A percentile compares a stretch with the other conserved stretches of the same genome.
These are phyloP conservation scores for Trypanosomatidae sp. DNA, from an alignment of 208 protist species.

Conservation along the genomic window DNA sequence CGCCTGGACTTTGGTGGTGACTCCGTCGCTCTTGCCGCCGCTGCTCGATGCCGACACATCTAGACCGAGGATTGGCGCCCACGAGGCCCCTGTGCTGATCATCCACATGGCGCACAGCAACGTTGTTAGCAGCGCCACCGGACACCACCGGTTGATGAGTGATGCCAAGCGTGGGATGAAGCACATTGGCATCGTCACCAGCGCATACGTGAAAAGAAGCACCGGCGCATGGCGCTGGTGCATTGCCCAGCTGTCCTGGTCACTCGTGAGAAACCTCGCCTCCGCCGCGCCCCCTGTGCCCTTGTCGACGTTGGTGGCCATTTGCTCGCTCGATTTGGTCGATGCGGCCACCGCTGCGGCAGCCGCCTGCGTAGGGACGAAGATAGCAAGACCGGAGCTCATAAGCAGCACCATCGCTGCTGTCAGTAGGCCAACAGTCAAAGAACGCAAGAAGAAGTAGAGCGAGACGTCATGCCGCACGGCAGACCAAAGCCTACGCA, in stretches of 20 bases:
- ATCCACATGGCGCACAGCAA: conserved; percentile 26
- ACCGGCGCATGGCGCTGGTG: conserved; percentile 24
- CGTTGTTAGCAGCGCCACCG: conserved; percentile 24
- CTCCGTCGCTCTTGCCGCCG: conserved; percentile 1
- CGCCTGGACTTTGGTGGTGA: neutral
- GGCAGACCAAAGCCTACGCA: conserved; percentile 17
- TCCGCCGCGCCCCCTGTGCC: conserved; percentile 2
- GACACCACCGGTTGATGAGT: conserved; percentile 25
- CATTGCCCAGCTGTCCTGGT: conserved; percentile 15
- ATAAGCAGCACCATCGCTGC: conserved; percentile 23
- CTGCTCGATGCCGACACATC: neutral
- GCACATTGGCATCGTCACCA: conserved; percentile 26
- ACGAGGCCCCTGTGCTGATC: conserved; percentile 25
- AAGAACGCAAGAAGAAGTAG: conserved; percentile 26
- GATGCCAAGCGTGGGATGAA: conserved; percentile 27
- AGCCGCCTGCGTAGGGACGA: conserved; percentile 27
- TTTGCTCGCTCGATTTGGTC: conserved; percentile 11
- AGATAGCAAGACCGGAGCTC: conserved; percentile 19
- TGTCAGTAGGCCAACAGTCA: conserved; percentile 29
- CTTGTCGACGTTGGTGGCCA: conserved; percentile 13
- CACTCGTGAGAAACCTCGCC: conserved; percentile 1
- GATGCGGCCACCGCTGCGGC: conserved; percentile 10
- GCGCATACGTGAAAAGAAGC: conserved; percentile 22
- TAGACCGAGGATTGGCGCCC: conserved; percentile 15
- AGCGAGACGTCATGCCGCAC: conserved; percentile 29